Base-by-base conservation (phyloP, 2,329 filamentous ascomycete genomes). In the Aspergillus sp. region DNA sequence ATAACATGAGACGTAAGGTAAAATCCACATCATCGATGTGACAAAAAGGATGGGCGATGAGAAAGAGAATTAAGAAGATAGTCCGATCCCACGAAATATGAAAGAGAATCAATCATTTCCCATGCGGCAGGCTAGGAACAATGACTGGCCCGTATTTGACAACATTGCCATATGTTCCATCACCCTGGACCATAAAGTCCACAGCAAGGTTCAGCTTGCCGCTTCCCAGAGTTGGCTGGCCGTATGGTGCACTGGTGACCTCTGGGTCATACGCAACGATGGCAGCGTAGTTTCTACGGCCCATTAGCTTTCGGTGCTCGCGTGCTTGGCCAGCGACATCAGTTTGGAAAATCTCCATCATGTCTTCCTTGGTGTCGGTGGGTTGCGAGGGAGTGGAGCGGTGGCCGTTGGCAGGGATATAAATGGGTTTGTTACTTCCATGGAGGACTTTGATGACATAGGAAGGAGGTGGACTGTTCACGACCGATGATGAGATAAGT, bases 341-440 rank as follows among this genome's bases (percentile, higher is more conserved):
- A 6, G 85, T 88, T 59, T 93, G 89, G 78, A 98, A 98, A 54
- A 98, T 94, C 73, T 98, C 93, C 87, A 98, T 95, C 93, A 98
- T 98, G 69, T 98, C 93, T 67, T 98, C 93, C 69, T 98, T 97
- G 37, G 93, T 98, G 65, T 98, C 93, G 2, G 84, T 85, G 1
- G 86, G 83, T 52, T 66, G 59, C 7, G 81, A 79, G 44, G 89
- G 82, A 1, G 77, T 76, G 47, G 74, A 78, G 51, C 81, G 75
- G 54, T 83, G 79, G n/a, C 91, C 91, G 66, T 98, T 98, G 43
- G 80, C 77, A 0, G 93, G 93, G 43, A 98, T 78, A 66, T 96
- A 98, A 27, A 97, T 81, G 32, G 87, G 81, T 67, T 91, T 93
- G 71, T 90, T 91, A 74, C 86, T 93, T 47, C 63, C 61, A 75